A percentile compares a stretch with the other conserved stretches of the same genome.
phyloP scores from a whole-genome alignment of 345 rosid species.

The Eucalyptus coolabah region DNA sequence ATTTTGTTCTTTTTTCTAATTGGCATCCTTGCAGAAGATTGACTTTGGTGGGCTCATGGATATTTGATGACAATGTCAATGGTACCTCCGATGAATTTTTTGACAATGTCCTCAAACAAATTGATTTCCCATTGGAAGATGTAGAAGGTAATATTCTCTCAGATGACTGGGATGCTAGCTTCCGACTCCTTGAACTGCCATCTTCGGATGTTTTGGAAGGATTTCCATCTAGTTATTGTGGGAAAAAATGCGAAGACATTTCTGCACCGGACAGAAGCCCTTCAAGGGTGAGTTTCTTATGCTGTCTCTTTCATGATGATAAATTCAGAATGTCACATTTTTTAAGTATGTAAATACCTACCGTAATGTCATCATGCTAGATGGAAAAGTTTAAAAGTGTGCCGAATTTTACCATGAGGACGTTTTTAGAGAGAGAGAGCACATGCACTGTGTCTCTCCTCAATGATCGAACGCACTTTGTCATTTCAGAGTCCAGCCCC shows the following conservation, averaged over 20 bases:
- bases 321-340: not conserved
- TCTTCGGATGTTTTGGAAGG: slow-evolving; percentile 36
- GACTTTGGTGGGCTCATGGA: slow-evolving; percentile 49
- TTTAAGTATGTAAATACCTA: not conserved
- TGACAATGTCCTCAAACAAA: slow-evolving; percentile 16
- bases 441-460: not conserved
- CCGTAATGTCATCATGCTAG: not conserved
- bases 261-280: slow-evolving; percentile 2
- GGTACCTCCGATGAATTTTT: slow-evolving; percentile 49
- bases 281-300: slow-evolving; percentile 29
- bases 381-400: not conserved
- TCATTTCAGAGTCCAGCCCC: not conserved
- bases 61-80: slow-evolving; percentile 32
- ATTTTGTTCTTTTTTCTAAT: not conserved
- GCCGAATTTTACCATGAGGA: not conserved
- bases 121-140: slow-evolving; percentile 59
- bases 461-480: not conserved
- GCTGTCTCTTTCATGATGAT: not conserved
- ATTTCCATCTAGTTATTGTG: slow-evolving; percentile 23
- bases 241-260: slow-evolving; percentile 1
- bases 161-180: slow-evolving; percentile 55
- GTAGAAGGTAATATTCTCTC: slow-evolving; percentile 19
- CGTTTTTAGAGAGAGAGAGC: not conserved
- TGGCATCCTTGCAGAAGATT: not conserved
- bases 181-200: slow-evolving; percentile 60